Evolutionary conservation across 768 basidiomycete species (phyloP), one percentile per base, ranked within the genome.

Genomic region (Crepidotus variabilis): DNA sequence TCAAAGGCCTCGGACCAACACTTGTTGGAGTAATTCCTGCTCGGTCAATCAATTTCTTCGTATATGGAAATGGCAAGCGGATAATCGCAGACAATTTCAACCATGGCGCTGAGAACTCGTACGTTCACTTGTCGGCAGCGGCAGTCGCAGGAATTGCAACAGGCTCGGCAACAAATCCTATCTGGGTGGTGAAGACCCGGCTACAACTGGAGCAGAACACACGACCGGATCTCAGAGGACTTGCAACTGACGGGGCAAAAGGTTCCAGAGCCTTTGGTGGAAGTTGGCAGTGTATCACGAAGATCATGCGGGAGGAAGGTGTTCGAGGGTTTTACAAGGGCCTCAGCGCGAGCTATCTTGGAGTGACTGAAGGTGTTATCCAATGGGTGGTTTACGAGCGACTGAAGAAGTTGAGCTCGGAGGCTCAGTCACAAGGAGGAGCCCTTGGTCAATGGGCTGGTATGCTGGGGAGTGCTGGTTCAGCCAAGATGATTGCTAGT

Each of bases 111-210:
- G 94, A 98, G 71, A 95, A 91, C 70, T 78, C 89, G 0, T 84
- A 80, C 59, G 87, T 99, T 0, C 95, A 98, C 69, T 85, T 98
- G 21, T 59, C 77, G 1, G 90, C 96, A 0, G 97, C 95, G 0
- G 89, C 92, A 0, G 66, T 86, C 9, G 96, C 96, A 1, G 95
- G 96, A 0, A 75, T 98, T 61, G 76, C 79, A 32, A 99, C 97
- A 0, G 84, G 94, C 4, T 88, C 92, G 0, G 92, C 85, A 10
- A 98, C 97, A 20, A 99, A 99, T 69, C 97, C 97, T 0, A 96
- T 99, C 22, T 99, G 97, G 97, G 97, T 99, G 48, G 93, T 99
- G 58, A 99, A 98, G 72, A 99, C 97, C 46, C 87, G 96, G 6
- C 65, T 99, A 53, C 97, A 99, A 67, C 83, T 99, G 14, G 74